These are phyloP conservation scores for Cyathus pygmaeus DNA, from an alignment of 1,284 basidiomycete species.

Conservation along the genomic window DNA sequence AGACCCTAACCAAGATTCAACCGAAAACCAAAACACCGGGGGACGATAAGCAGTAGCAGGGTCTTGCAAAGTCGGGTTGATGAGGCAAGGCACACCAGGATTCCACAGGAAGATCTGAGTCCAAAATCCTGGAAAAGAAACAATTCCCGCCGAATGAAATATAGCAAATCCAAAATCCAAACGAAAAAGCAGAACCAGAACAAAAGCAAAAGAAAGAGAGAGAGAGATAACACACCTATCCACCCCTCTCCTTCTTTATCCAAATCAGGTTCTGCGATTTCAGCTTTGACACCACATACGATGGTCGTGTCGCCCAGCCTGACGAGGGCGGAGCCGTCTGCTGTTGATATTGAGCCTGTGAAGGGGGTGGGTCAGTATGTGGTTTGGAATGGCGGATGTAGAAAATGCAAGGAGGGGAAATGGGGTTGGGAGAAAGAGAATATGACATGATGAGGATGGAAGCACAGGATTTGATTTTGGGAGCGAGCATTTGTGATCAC, in stretches of 20 bases:
- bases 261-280: constrained; percentile 89
- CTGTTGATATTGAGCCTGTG: constrained; percentile 87
- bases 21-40: too few relatives aligned
- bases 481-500: too few relatives aligned
- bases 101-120: too few relatives aligned
- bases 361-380: constrained; percentile 1
- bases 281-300: constrained; percentile 94
- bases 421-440: not conserved
- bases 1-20: too few relatives aligned
- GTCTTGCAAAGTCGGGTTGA: too few relatives aligned
- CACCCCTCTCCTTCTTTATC: constrained; percentile 82
- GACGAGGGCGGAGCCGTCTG: constrained; percentile 90
- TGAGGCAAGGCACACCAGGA: too few relatives aligned
- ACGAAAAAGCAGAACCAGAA: not conserved
- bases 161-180: too few relatives aligned
- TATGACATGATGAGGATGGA: not conserved
- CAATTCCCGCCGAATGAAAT: too few relatives aligned
- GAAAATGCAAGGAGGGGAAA: not conserved
- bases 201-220: not conserved
- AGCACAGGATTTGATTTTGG: too few relatives aligned
- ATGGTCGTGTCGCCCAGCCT: constrained; percentile 91
- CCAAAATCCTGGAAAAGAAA: too few relatives aligned
- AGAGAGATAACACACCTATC: constrained; percentile 65
- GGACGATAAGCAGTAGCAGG: too few relatives aligned
- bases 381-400: not conserved